phyloP scores from a whole-genome alignment of 192 early-diverging fungal species.

The Umbelopsis ramanniana region DNA sequence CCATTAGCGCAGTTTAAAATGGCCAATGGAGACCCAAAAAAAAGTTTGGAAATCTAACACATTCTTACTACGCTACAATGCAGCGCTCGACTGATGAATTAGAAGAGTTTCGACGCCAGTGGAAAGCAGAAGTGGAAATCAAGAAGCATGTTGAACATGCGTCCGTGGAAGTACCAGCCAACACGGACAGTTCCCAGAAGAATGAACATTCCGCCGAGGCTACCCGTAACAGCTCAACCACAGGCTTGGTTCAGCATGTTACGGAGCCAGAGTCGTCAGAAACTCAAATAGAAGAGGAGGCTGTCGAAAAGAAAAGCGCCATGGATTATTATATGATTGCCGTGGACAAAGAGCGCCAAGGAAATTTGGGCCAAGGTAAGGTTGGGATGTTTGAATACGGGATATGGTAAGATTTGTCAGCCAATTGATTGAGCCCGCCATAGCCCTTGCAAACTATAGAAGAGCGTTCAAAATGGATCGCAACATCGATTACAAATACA shows the following conservation, averaged over 20 bases:
- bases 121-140: slow-evolving; percentile 32
- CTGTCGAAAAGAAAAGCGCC: slow-evolving; percentile 2
- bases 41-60: neutral
- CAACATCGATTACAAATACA: slow-evolving; percentile 37
- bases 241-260: slow-evolving; percentile 2
- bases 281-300: neutral
- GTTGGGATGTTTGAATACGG: neutral
- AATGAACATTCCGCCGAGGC: neutral
- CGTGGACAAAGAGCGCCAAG: slow-evolving; percentile 40
- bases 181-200: neutral
- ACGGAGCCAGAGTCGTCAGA: neutral
- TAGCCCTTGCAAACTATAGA: slow-evolving; percentile 41
- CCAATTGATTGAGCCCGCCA: neutral
- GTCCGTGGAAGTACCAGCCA: neutral
- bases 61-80: slow-evolving; percentile 6
- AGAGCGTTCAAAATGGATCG: slow-evolving; percentile 42
- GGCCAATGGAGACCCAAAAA: neutral
- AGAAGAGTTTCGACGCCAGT: slow-evolving; percentile 33
- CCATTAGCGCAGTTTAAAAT: neutral
- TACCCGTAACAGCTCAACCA: neutral
- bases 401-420: neutral
- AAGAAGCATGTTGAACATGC: slow-evolving; percentile 9
- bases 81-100: slow-evolving; percentile 21
- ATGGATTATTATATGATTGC: slow-evolving; percentile 42
- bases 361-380: slow-evolving; percentile 44